Evolutionary conservation across 2,329 filamentous ascomycete genomes (phyloP), one percentile per base, ranked within the genome.

Genomic region (Cordyceps javanica): DNA sequence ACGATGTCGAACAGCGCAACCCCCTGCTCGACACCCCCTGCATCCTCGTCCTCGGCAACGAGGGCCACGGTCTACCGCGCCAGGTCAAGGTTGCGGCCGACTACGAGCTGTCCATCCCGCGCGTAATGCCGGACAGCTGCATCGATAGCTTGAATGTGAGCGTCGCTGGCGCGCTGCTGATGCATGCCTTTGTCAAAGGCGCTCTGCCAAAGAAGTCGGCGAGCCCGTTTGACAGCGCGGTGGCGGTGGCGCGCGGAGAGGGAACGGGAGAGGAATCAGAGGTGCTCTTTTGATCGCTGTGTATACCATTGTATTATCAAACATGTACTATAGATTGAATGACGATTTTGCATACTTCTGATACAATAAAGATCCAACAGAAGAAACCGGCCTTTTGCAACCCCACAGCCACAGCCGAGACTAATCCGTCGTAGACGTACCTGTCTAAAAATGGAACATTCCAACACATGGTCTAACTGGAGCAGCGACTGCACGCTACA

Each of bases 61-160:
- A 96, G 72, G 90, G 87, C 1, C 79, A 86, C 59, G 92, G 91
- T 1, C 71, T 96, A 46, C 76, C 82, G n/a, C 76, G 77, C 54
- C 77, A 80, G 58, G 72, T 94, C 60, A 83, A 82, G 63, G 82
- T 80, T 42, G 78, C 82, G 58, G 87, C 89, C 0, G 84, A 96
- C 63, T 77, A 76, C 30, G 78, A 86, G 63, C 65, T 87, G 5
- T 82, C 86, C 7, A 90, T 99, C 55, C 80, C 79, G 62, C 82
- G 70, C 70, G 81, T 70, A 62, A 79, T 71, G 42, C 74, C 67
- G 61, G 76, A 66, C 68, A 81, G 66, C 69, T 85, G 63, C 68
- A 85, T 99, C 3, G 93, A 97, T 71, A 96, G 91, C 70, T 74
- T 99, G 69, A 97, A 99, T 69, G 94, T 97, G 39, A 91, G 90